Percentiles rank a stretch among this genome's conserved stretches.
Evolutionary conservation across 148 eudicot genomes (phyloP).

Genomic region (Rhododendron vialii): DNA sequence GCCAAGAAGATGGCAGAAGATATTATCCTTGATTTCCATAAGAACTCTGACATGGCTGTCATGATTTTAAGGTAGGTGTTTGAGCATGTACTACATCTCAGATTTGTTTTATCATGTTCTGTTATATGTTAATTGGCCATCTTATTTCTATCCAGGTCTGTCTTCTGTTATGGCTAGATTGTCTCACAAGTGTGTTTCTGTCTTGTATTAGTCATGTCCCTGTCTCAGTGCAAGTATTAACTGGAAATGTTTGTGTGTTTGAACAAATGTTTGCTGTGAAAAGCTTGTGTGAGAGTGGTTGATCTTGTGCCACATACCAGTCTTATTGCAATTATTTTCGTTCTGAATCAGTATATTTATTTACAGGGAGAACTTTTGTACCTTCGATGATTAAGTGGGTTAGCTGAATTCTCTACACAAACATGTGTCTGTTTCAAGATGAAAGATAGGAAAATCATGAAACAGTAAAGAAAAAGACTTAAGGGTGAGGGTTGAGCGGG

Average conservation of each 20-base stretch:
- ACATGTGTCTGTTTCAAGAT: too few relatives aligned
- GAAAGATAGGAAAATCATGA: too few relatives aligned
- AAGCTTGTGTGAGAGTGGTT: not conserved
- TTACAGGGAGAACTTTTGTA: too few relatives aligned
- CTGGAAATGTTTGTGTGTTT: not conserved
- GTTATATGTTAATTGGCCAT: not conserved
- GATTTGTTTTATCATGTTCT: not conserved
- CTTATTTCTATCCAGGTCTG: not conserved
- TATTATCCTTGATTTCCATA: conserved; percentile 82
- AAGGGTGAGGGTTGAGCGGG: too few relatives aligned
- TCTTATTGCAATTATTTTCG: too few relatives aligned
- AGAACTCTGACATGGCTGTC: conserved; percentile 71
- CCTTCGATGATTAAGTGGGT: too few relatives aligned
- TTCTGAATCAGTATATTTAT: too few relatives aligned
- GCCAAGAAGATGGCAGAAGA: conserved; percentile 99
- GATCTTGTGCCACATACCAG: not conserved
- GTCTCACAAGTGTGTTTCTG: not conserved
- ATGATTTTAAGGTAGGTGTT: conserved; percentile 76
- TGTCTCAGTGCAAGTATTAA: not conserved
- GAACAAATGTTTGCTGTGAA: not conserved
- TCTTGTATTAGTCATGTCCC: not conserved
- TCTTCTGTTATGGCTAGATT: not conserved
- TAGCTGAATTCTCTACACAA: too few relatives aligned
- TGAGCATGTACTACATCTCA: not conserved
- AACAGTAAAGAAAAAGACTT: too few relatives aligned